phyloP scores from a whole-genome alignment of 805 yeast genomes.

The Brettanomyces nanus region DNA sequence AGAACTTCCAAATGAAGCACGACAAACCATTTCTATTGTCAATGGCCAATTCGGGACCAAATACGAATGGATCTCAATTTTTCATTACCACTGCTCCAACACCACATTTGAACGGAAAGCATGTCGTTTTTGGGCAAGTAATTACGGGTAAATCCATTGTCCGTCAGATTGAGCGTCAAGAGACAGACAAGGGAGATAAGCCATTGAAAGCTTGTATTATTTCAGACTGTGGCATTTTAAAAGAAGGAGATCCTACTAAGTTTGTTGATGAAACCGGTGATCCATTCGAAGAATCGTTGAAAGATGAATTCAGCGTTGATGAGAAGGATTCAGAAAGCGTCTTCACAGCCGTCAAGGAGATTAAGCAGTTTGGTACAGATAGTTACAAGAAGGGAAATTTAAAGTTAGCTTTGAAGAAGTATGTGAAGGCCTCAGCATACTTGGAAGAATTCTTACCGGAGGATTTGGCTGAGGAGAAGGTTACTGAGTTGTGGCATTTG shows the following conservation, averaged over 20 bases:
- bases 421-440: slow-evolving; percentile 63
- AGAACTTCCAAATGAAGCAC: slow-evolving; percentile 69
- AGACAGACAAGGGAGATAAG: slow-evolving; percentile 58
- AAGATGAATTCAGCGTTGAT: slow-evolving; percentile 65
- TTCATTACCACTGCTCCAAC: slow-evolving; percentile 89
- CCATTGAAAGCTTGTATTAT: slow-evolving; percentile 69
- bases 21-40: slow-evolving; percentile 81
- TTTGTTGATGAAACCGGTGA: slow-evolving; percentile 81
- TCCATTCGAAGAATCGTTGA: slow-evolving; percentile 63
- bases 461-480: slow-evolving; percentile 48
- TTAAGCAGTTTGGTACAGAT: slow-evolving; percentile 74
- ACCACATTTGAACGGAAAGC: slow-evolving; percentile 92
- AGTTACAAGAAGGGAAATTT: slow-evolving; percentile 60
- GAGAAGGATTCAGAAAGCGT: slow-evolving; percentile 55
- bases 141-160: slow-evolving; percentile 74
- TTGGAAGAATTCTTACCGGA: slow-evolving; percentile 69
- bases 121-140: slow-evolving; percentile 92
- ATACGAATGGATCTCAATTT: slow-evolving; percentile 94
- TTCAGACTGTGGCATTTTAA: slow-evolving; percentile 70
- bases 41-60: slow-evolving; percentile 96
- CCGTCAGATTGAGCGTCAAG: slow-evolving; percentile 64
- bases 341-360: slow-evolving; percentile 49
- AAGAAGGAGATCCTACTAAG: slow-evolving; percentile 42
- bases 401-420: slow-evolving; percentile 54
- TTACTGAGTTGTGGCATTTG: slow-evolving; percentile 40